These are phyloP conservation scores for Aschersonia sp. DNA, from an alignment of 2,329 filamentous ascomycete genomes.

Conservation along the genomic window DNA sequence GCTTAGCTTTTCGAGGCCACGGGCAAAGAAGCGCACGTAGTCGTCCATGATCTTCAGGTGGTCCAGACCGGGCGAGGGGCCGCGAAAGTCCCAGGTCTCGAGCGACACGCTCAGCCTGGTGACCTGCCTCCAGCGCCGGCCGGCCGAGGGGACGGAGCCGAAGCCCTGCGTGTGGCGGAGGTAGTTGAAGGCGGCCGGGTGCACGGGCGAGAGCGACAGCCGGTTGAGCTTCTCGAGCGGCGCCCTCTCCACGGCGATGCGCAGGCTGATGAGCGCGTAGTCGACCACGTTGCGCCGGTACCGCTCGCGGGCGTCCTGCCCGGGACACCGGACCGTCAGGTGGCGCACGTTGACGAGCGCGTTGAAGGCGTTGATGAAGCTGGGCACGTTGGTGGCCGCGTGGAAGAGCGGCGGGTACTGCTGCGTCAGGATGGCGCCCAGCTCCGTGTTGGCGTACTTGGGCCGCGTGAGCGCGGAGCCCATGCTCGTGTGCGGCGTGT, in stretches of 20 bases:
- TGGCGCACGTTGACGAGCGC: slow-evolving; percentile 57
- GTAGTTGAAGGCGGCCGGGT: slow-evolving; percentile 63
- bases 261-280: slow-evolving; percentile 76
- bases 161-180: slow-evolving; percentile 62
- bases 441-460: slow-evolving; percentile 67
- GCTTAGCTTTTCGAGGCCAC: slow-evolving; percentile 50
- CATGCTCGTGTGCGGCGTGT: slow-evolving; percentile 60
- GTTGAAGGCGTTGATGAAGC: slow-evolving; percentile 63
- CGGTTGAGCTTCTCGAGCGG: slow-evolving; percentile 50
- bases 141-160: slow-evolving; percentile 57
- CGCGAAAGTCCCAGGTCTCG: slow-evolving; percentile 53
- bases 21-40: slow-evolving; percentile 59
- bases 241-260: slow-evolving; percentile 67
- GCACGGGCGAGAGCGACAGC: slow-evolving; percentile 59
- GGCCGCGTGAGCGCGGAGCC: slow-evolving; percentile 47
- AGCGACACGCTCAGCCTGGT: slow-evolving; percentile 58
- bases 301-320: slow-evolving; percentile 51
- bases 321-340: slow-evolving; percentile 62
- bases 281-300: slow-evolving; percentile 70
- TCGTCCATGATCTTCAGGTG: slow-evolving; percentile 69
- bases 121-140: slow-evolving; percentile 65
- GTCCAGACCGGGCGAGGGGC: slow-evolving; percentile 44
- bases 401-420: slow-evolving; percentile 86
- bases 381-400: slow-evolving; percentile 72
- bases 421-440: slow-evolving; percentile 68